These are phyloP conservation scores for Termitomyces sp. DNA, from an alignment of 768 basidiomycete species.

Conservation along the genomic window DNA sequence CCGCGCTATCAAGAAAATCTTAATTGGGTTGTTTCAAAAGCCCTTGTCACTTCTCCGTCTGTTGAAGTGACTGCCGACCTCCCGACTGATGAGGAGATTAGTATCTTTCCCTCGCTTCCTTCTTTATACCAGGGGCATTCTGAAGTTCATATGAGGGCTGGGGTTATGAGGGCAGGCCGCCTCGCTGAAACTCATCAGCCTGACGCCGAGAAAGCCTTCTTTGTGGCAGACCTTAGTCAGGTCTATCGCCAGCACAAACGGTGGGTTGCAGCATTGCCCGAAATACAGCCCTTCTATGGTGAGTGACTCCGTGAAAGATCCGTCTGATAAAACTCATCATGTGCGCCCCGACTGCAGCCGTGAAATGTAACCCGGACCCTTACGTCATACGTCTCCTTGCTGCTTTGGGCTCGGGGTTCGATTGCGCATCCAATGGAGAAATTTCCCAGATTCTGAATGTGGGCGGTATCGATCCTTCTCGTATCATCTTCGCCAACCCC, in stretches of 20 bases:
- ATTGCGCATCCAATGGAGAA: slow-evolving; percentile 95
- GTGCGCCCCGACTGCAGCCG: slow-evolving; percentile 47
- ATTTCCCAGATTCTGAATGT: slow-evolving; percentile 76
- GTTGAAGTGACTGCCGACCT: slow-evolving; percentile 35
- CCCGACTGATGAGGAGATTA: slow-evolving; percentile 27
- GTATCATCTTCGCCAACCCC: slow-evolving; percentile 97
- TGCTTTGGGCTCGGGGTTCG: slow-evolving; percentile 89
- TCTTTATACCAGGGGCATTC: slow-evolving; percentile 67
- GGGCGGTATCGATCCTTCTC: slow-evolving; percentile 70
- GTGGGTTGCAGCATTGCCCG: slow-evolving; percentile 75
- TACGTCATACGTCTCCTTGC: slow-evolving; percentile 90
- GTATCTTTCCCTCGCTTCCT: slow-evolving; percentile 60
- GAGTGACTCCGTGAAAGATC: slow-evolving; percentile 22
- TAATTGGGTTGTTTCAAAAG: slow-evolving; percentile 57
- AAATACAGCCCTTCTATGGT: slow-evolving; percentile 96
- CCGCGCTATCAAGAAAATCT: slow-evolving; percentile 21
- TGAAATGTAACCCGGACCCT: slow-evolving; percentile 98
- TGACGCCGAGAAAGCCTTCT: slow-evolving; percentile 92
- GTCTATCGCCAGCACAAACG: slow-evolving; percentile 83
- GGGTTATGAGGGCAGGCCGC: slow-evolving; percentile 64
- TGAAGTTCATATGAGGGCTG: slow-evolving; percentile 70
- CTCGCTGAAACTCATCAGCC: slow-evolving; percentile 49
- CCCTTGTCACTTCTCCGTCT: slow-evolving; percentile 40
- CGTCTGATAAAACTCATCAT: slow-evolving; percentile 1
- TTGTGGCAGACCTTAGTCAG: slow-evolving; percentile 89